Evolutionary conservation across 148 eudicot species (phyloP).

Genomic region (Vaccinium vitisidaea): DNA sequence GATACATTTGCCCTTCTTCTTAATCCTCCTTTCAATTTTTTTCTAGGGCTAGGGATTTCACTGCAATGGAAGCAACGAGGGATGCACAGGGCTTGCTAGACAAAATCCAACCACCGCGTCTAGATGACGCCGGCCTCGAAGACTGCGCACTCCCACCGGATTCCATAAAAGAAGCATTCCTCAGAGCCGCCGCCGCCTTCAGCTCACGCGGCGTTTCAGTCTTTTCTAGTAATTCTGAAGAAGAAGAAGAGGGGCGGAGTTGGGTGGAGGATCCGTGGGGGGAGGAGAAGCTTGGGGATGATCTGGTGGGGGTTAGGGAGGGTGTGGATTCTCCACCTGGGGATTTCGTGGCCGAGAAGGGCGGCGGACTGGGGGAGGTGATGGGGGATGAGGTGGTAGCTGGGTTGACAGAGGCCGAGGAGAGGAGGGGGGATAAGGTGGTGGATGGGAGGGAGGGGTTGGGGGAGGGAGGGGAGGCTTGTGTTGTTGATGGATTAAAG

Average conservation of each 20-base stretch:
- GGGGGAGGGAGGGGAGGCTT: slow-evolving; percentile 23
- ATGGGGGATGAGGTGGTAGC: slow-evolving; percentile 31
- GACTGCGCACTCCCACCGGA: slow-evolving; percentile 83
- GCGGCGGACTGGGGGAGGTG: slow-evolving; percentile 26
- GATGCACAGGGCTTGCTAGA: slow-evolving; percentile 23
- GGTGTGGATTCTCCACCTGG: slow-evolving; percentile 28
- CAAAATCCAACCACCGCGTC: slow-evolving; percentile 55
- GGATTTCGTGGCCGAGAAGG: slow-evolving; percentile 35
- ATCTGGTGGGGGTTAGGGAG: slow-evolving; percentile 28
- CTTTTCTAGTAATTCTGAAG: slow-evolving; percentile 17
- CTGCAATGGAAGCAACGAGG: slow-evolving; percentile 31
- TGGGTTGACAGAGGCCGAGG: slow-evolving; percentile 21
- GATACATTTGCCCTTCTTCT: no score
- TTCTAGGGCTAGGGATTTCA: slow-evolving; percentile 8
- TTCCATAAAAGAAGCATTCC: slow-evolving; percentile 67
- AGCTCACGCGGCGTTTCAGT: slow-evolving; percentile 40
- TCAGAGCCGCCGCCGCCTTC: slow-evolving; percentile 69
- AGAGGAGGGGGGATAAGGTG: slow-evolving; percentile 26
- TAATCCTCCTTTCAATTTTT: neutral
- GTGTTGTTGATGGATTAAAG: slow-evolving; percentile 40
- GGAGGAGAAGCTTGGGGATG: slow-evolving; percentile 19
- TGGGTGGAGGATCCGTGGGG: slow-evolving; percentile 37
- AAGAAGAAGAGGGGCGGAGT: slow-evolving; percentile 16
- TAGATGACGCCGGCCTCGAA: slow-evolving; percentile 90
- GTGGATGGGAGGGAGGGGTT: slow-evolving; percentile 23